These are phyloP conservation scores for Castanospermum australe DNA, from an alignment of 306 rosid species.

Conservation along the genomic window DNA sequence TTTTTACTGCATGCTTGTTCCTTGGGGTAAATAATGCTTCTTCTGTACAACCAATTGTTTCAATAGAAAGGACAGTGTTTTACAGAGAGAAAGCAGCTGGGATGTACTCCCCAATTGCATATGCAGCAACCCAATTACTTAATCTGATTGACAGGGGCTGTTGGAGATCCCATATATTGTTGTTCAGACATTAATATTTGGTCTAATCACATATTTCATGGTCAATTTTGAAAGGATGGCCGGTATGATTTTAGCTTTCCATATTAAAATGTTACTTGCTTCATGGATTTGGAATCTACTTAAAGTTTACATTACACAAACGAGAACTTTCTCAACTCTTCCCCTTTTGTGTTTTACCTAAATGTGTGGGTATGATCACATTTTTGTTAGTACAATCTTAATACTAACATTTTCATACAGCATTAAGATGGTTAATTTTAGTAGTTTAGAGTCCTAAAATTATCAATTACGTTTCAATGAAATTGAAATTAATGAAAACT, in stretches of 20 bases:
- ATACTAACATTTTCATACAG: no score
- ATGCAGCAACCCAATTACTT: conserved; percentile 59
- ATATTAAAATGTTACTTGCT: background rate
- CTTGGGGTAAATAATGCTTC: conserved; percentile 78
- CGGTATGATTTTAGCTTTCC: conserved; percentile 40
- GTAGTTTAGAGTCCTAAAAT: no score
- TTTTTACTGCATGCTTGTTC: conserved; percentile 68
- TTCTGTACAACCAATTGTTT: conserved; percentile 88
- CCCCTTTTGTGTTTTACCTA: background rate
- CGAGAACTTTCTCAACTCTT: background rate
- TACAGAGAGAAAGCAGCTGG: conserved; percentile 92
- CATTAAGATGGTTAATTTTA: no score
- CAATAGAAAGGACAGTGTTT: conserved; percentile 89
- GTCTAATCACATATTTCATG: conserved; percentile 78
- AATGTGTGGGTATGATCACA: background rate
- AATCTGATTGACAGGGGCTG: conserved; percentile 56
- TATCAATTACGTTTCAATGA: no score
- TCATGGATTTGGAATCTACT: background rate
- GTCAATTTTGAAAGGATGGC: conserved; percentile 58
- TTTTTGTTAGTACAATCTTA: background rate
- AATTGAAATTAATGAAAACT: no score
- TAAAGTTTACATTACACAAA: background rate
- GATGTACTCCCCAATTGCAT: conserved; percentile 84
- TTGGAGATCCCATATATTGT: conserved; percentile 82
- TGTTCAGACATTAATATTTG: conserved; percentile 64